phyloP scores from a whole-genome alignment of 2,329 filamentous ascomycete species.

The Talaromyces atroroseus region DNA sequence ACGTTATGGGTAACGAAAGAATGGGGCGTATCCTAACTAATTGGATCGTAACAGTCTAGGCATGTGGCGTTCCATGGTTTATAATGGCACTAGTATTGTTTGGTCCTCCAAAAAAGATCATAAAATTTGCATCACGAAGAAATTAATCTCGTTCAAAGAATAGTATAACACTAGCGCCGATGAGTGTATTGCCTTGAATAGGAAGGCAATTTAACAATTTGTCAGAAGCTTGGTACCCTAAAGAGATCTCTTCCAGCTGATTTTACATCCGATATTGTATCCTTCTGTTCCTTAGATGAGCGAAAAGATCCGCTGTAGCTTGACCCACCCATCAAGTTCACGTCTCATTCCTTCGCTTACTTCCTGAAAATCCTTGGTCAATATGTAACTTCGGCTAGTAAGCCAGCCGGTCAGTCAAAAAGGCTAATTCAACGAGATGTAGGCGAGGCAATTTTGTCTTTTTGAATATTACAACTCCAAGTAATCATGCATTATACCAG shows the following conservation, averaged over 20 bases:
- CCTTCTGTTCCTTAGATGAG: neutral
- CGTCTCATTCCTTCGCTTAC: neutral
- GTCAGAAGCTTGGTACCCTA: neutral
- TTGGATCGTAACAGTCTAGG: neutral
- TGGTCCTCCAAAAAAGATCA: neutral
- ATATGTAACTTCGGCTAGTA: neutral
- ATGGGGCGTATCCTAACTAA: neutral
- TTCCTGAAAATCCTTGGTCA: neutral
- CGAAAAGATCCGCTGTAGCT: no score
- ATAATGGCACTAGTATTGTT: neutral
- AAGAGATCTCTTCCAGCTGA: neutral
- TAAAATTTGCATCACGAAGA: neutral
- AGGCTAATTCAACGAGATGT: no score
- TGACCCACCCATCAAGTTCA: neutral
- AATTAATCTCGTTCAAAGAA: neutral
- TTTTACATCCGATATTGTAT: neutral
- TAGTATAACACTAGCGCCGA: neutral
- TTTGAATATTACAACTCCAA: neutral
- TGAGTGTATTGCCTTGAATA: neutral
- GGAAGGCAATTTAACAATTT: neutral
- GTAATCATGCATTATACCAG: neutral
- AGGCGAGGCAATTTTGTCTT: neutral
- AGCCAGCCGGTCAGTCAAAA: no score
- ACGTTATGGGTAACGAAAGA: neutral
- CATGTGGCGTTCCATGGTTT: neutral